Conservation (phyloP, 2,329 filamentous ascomycete species). For the Graphiopsis chlorocephala region DNA sequence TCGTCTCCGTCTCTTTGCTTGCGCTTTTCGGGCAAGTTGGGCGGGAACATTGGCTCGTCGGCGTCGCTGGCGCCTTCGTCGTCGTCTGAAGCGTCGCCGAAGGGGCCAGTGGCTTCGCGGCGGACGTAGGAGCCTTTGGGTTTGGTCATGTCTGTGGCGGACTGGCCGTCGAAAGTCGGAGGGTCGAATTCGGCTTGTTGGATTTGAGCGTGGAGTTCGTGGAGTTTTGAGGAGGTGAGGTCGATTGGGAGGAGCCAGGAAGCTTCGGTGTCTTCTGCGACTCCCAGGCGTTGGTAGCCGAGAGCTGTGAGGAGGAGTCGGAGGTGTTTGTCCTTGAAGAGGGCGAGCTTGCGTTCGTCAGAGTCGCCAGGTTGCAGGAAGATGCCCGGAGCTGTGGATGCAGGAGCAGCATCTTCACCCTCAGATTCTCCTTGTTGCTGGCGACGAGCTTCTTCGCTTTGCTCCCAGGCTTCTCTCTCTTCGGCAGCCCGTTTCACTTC, state of each 20-base stretch:
- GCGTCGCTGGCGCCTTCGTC: constrained; percentile 42
- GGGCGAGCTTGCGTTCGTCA: constrained; percentile 64
- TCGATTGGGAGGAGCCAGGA: constrained; percentile 73
- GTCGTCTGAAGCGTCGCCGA: constrained; percentile 54
- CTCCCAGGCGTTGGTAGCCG: constrained; percentile 63
- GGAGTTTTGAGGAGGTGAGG: constrained; percentile 63
- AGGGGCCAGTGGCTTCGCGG: constrained; percentile 60
- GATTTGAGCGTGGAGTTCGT: constrained; percentile 68
- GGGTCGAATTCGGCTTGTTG: constrained; percentile 76
- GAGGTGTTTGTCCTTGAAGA: constrained; percentile 87
- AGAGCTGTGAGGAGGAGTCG: constrained; percentile 78
- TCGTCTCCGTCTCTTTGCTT: constrained; percentile 20
- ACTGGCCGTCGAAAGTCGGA: constrained; percentile 68
- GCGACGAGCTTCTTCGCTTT: neutral
- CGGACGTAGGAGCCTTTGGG: constrained; percentile 56
- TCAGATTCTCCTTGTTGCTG: constrained; percentile 20
- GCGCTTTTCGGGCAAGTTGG: constrained; percentile 30
- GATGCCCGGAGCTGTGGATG: constrained; percentile 49
- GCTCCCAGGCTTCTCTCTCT: constrained; percentile 74
- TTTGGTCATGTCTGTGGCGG: constrained; percentile 75
- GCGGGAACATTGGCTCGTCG: constrained; percentile 30
- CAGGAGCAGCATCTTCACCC: constrained; percentile 19
- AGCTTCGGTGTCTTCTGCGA: constrained; percentile 71
- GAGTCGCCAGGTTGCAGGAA: constrained; percentile 59
- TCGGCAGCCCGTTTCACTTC: constrained; percentile 65